A percentile compares a stretch with the other conserved stretches of the same genome.
Evolutionary conservation across 495 filamentous ascomycete species (phyloP).

Genomic region (Hyaloscypha finlandica): DNA sequence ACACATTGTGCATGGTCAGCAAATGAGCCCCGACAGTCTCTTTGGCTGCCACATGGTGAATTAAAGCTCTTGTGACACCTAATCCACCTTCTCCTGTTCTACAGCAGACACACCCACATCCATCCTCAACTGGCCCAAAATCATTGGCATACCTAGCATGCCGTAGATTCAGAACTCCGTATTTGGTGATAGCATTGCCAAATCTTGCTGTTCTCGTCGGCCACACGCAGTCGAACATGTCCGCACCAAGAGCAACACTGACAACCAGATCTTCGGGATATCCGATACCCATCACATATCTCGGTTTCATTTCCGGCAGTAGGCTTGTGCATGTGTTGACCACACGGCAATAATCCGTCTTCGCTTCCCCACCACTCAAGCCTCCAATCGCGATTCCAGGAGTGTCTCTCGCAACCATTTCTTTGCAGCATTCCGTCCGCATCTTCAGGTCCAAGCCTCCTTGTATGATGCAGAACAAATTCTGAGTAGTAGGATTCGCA

Average conservation of each 20-base stretch:
- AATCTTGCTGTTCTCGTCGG: constrained; percentile 95
- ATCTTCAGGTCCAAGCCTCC: constrained; percentile 92
- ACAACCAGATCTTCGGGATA: constrained; percentile 96
- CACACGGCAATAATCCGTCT: constrained; percentile 59
- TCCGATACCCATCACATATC: constrained; percentile 98
- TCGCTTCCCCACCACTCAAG: constrained; percentile 77
- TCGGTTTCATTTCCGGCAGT: constrained; percentile 85
- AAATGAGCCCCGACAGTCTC: constrained; percentile 96
- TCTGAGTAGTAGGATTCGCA: constrained; percentile 76
- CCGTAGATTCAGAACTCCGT: constrained; percentile 80
- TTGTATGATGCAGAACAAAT: constrained; percentile 99
- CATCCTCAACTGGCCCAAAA: constrained; percentile 79
- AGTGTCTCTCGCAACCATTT: constrained; percentile 90
- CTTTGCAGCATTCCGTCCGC: constrained; percentile 76
- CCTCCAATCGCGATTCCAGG: constrained; percentile 97
- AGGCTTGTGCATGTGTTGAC: constrained; percentile 84
- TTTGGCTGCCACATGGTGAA: constrained; percentile 89
- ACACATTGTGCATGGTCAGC: constrained; percentile 93
- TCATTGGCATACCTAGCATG: constrained; percentile 74
- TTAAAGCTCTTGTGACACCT: constrained; percentile 84
- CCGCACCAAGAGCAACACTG: constrained; percentile 87
- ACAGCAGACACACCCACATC: constrained; percentile 80
- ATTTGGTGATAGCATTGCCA: constrained; percentile 85
- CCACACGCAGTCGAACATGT: constrained; percentile 99
- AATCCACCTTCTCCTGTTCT: constrained; percentile 66